Conservation (phyloP, 2,329 filamentous ascomycete genomes). For the Diaporthe nobilis region DNA sequence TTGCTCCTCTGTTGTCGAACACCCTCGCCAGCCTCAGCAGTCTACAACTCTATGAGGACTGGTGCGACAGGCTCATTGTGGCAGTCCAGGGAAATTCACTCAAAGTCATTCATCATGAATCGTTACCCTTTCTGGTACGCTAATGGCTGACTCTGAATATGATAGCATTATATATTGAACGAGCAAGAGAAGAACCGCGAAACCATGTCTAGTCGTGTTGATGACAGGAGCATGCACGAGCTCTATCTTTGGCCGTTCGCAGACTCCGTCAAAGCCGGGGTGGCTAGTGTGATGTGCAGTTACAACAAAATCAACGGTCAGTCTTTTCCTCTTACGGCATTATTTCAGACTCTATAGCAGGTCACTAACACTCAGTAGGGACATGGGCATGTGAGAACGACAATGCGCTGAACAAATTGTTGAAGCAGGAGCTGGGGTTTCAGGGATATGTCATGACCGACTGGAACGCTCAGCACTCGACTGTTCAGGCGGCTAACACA, state of each 20-base stretch:
- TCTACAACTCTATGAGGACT: not conserved
- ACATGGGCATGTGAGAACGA: conserved; percentile 78
- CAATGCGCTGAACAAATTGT: conserved; percentile 69
- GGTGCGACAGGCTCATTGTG: not conserved
- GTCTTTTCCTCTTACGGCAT: not conserved
- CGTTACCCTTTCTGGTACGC: not conserved
- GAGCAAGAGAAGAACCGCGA: conserved; percentile 76
- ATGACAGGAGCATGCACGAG: conserved; percentile 78
- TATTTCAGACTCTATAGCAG: not conserved
- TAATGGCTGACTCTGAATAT: not conserved
- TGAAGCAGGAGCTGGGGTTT: conserved; percentile 84
- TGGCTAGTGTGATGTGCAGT: conserved; percentile 78
- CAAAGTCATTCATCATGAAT: not conserved
- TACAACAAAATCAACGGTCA: conserved; percentile 79
- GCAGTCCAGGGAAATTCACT: not conserved
- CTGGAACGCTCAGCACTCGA: conserved; percentile 84
- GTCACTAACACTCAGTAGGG: not conserved
- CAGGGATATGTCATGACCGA: conserved; percentile 72
- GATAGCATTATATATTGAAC: conserved; percentile 73
- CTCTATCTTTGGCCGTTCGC: conserved; percentile 73
- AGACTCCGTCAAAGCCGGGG: conserved; percentile 76
- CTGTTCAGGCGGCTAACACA: conserved; percentile 73
- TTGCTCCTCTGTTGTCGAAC: not conserved
- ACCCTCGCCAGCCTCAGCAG: not conserved
- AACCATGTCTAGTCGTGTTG: conserved; percentile 68